Evolutionary conservation across 805 yeast species (phyloP), one percentile per base, ranked within the genome.

Genomic region (Candida palmyrensis): DNA sequence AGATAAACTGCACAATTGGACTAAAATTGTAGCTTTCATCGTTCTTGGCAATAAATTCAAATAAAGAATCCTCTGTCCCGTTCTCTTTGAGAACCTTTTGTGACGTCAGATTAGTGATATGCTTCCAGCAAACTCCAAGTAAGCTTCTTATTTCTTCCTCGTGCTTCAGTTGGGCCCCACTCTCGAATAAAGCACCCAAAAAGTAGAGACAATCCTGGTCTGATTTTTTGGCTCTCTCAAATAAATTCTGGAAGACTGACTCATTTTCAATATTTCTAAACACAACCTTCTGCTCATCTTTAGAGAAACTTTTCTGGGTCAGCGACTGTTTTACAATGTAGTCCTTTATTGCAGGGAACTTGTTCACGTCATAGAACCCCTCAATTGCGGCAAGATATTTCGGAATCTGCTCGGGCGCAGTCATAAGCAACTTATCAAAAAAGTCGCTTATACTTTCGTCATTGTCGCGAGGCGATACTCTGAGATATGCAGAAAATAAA

Each of bases 371-470:
- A 9, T 15, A 19, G 6, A 8, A n/a, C 18, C 15, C 32, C 25
- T 9, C 18, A 4, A 41, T 43, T 1, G 27, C 27, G 23, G 47
- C 48, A 12, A 55, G 30, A 27, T 43, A 48, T 3, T 38, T 13
- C 27, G 43, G 39, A 18, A 55, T 26, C 14, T 40, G 44, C 13
- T 41, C 37, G 32, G 56, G 48, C 13, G 40, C 40, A 6, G 47
- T 53, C 40, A 30, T 36, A 12, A 41, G 35, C 4, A 66, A 32
- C 25, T 62, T 66, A n/a, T 47, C 29, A 37, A 46, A 66, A 18
- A 53, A 42, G 24, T 58, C 60, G 36, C 63, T 59, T 25, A 70
- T 49, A 11, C 51, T 29, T n/a, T 56, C 61, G 0, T 46, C 23
- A 1, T 33, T 37, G 4, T 42, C 39, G 3, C 49, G 42, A 11